Conservation (phyloP, 371 early-diverging fungal genomes). For the Choanephora cucurbitarum region DNA sequence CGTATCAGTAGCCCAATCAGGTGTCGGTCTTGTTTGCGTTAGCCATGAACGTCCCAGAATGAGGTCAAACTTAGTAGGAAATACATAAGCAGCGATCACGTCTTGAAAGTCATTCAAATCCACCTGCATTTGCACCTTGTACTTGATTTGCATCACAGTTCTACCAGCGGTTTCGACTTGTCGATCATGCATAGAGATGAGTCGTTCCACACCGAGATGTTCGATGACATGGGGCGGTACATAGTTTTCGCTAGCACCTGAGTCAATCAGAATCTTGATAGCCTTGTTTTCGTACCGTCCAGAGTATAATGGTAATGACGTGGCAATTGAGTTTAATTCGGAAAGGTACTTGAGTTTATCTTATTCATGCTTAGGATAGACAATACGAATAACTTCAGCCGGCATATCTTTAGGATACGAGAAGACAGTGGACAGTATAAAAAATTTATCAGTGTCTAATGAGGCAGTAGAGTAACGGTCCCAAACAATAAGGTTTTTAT, state of each 20-base stretch:
- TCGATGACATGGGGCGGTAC: not conserved
- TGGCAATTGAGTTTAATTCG: not conserved
- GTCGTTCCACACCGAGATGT: not conserved
- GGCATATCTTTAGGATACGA: not conserved
- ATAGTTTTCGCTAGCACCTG: conserved; percentile 17
- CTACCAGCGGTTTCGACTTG: conserved; percentile 15
- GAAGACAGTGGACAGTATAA: not conserved
- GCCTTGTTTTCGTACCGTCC: not conserved
- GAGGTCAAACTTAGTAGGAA: conserved; percentile 16
- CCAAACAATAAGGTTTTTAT: conserved; percentile 6
- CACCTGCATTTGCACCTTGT: not conserved
- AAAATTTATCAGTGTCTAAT: not conserved
- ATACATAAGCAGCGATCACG: conserved; percentile 8
- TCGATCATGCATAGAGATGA: conserved; percentile 3
- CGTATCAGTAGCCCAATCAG: conserved; percentile 6
- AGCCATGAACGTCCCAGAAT: conserved; percentile 15
- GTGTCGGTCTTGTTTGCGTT: conserved; percentile 3
- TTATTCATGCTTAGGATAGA: not conserved
- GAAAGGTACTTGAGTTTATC: not conserved
- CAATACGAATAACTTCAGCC: not conserved
- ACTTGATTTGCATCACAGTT: not conserved
- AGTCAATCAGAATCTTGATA: not conserved
- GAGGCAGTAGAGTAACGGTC: not conserved
- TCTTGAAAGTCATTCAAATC: conserved; percentile 1
- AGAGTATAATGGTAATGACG: not conserved